These are phyloP conservation scores for Pseudomicrostroma phylloplanum DNA, from an alignment of 1,284 basidiomycete species.

Conservation along the genomic window DNA sequence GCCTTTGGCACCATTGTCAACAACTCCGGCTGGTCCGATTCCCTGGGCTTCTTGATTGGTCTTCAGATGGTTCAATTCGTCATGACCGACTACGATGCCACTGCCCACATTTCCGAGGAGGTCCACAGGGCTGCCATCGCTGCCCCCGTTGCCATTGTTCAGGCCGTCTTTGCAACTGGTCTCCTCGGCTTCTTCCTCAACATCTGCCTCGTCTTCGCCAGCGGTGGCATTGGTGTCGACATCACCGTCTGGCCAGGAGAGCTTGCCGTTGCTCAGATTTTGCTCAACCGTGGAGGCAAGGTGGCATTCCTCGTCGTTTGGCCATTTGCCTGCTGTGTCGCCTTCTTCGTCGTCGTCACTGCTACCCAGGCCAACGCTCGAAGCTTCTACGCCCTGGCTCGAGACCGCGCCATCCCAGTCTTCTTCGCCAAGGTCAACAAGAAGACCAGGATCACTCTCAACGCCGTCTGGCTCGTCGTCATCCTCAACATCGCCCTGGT, in stretches of 20 bases:
- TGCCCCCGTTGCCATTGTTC: constrained; percentile 68
- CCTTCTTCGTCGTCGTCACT: constrained; percentile 53
- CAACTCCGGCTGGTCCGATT: constrained; percentile 60
- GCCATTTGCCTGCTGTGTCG: constrained; percentile 47
- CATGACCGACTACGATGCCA: constrained; percentile 55
- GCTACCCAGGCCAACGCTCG: constrained; percentile 78
- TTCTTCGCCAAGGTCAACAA: constrained; percentile 66
- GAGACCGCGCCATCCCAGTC: constrained; percentile 74
- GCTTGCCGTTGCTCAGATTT: constrained; percentile 46
- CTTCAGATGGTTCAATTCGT: constrained; percentile 74
- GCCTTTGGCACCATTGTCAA: constrained; percentile 65
- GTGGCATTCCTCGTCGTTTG: constrained; percentile 63
- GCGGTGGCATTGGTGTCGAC: constrained; percentile 50
- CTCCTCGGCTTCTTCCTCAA: constrained; percentile 48
- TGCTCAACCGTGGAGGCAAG: constrained; percentile 37
- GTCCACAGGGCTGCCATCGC: constrained; percentile 80
- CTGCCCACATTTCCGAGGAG: constrained; percentile 86
- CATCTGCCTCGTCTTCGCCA: constrained; percentile 69
- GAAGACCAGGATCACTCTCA: constrained; percentile 68
- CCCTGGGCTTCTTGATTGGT: constrained; percentile 79
- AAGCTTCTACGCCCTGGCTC: constrained; percentile 81
- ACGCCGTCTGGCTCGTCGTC: constrained; percentile 73
- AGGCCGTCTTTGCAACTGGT: constrained; percentile 61
- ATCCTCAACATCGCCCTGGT: constrained; percentile 50
- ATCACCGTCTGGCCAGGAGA: constrained; percentile 38